Evolutionary conservation across 176 grass and related monocot genomes (phyloP).

Genomic region (Juncus effusus): DNA sequence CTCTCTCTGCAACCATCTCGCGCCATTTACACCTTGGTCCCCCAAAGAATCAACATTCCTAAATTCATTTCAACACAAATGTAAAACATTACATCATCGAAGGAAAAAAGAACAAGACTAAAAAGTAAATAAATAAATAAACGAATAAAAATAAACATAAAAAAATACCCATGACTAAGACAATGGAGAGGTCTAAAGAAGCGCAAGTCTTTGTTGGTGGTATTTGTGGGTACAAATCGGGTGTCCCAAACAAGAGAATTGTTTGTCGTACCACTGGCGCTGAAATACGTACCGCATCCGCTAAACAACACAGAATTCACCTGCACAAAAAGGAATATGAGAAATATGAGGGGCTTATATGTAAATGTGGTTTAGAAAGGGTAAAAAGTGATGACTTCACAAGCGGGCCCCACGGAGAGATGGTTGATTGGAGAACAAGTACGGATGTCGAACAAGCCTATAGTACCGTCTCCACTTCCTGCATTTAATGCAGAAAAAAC

Average conservation of each 20-base stretch:
- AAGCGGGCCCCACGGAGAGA: conserved; percentile 77
- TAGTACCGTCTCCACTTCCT: conserved; percentile 94
- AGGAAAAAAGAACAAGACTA: too few species aligned
- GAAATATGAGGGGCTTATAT: conserved; percentile 13
- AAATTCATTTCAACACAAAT: conserved; percentile 10
- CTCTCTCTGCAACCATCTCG: conserved; percentile 71
- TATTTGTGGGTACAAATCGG: conserved; percentile 58
- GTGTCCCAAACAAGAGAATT: conserved; percentile 84
- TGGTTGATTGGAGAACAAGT: conserved; percentile 80
- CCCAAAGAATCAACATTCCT: conserved; percentile 64
- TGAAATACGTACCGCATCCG: conserved; percentile 87
- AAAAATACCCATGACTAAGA: conserved; percentile 62
- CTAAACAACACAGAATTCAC: conserved; percentile 94
- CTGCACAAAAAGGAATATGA: conserved; percentile 31
- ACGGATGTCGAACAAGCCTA: conserved; percentile 92
- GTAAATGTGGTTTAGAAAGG: not conserved
- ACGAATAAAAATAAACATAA: not conserved
- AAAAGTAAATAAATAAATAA: too few species aligned
- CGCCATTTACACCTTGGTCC: conserved; percentile 76
- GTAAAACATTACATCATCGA: too few species aligned
- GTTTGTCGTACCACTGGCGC: conserved; percentile 83
- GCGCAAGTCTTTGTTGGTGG: conserved; percentile 56
- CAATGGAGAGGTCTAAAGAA: conserved; percentile 93
- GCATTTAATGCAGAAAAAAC: conserved; percentile 9
- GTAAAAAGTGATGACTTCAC: conserved; percentile 54